Evolutionary conservation across 257 asterid genomes (phyloP), one percentile per base, ranked within the genome.

Genomic region (Capsicum chinense): DNA sequence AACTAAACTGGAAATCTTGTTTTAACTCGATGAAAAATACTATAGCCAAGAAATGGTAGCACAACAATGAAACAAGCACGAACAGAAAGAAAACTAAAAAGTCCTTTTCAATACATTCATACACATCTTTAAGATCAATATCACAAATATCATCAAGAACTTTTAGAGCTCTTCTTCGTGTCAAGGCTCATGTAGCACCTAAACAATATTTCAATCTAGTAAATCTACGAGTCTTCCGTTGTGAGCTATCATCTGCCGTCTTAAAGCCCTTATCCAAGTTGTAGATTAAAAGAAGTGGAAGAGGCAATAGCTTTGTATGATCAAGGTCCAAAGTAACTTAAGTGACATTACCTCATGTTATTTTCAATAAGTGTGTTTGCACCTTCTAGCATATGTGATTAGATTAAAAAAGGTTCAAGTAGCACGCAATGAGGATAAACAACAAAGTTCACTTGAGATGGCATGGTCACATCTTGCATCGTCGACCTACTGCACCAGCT

Each of bases 231-330:
- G 33, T 16, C 66, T 59, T n/a, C 66, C 3, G 33, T 59, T 59
- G 66, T 59, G 11, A 59, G 66, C 19, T 5, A 59, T n/a, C 66
- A n/a, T 59, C 66, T n/a, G 66, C 66, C 66, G 16, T 58, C 26
- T 58, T 58, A 16, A 58, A 58, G 64, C 64, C 64, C 64, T 58
- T n/a, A 59, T n/a, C 66, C 66, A 59, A 59, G 66, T 59, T 59
- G 66, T 59, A 59, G 12, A 59, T 7, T 2, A 59, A n/a, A 59
- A 59, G 33, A 59, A 59, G 66, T 59, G 66, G 12, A 59, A 59
- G 19, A 5, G 26, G 33, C 12, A 59, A 17, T 59, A 59, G 66
- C 33, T 59, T 59, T 59, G 2, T 17, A 59, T 59, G 33, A 16
- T 59, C 66, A 17, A 59, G 33, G 12, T 59, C 66, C 62, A 56